Evolutionary conservation across 371 early-diverging fungal species (phyloP).

Genomic region (Paraphysoderma sedebokerense): DNA sequence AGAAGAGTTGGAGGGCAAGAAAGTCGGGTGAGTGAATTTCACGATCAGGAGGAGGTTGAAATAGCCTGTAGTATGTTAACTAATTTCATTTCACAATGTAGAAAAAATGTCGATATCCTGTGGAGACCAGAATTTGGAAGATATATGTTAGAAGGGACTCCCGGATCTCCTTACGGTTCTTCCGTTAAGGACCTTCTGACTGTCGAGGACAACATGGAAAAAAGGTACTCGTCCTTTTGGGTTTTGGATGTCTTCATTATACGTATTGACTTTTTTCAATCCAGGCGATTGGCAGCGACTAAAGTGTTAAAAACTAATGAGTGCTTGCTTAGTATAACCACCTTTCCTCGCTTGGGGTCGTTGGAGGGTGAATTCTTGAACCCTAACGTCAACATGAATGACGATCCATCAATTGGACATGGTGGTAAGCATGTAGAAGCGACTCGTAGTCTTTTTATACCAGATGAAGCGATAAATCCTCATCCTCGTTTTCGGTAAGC

Average conservation of each 20-base stretch:
- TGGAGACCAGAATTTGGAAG: slow-evolving; percentile 95
- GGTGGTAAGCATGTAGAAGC: slow-evolving; percentile 45
- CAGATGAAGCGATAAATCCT: slow-evolving; percentile 84
- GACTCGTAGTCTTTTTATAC: slow-evolving; percentile 72
- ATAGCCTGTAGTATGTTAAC: too few relatives aligned
- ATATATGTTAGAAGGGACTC: slow-evolving; percentile 92
- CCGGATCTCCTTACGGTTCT: slow-evolving; percentile 80
- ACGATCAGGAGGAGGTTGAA: too few relatives aligned
- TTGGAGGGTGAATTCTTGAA: slow-evolving; percentile 42
- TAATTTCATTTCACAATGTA: background rate
- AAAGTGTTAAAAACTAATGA: slow-evolving; percentile 44
- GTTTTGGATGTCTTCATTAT: background rate
- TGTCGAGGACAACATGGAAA: slow-evolving; percentile 80
- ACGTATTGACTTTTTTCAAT: too few relatives aligned
- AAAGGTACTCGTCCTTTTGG: slow-evolving; percentile 20
- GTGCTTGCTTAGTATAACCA: slow-evolving; percentile 58
- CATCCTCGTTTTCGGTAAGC: slow-evolving; percentile 86
- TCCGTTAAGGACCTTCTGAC: slow-evolving; percentile 57
- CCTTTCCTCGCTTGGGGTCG: slow-evolving; percentile 79
- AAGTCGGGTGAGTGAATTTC: background rate
- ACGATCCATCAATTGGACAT: slow-evolving; percentile 22
- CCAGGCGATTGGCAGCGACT: slow-evolving; percentile 1
- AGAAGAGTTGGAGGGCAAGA: slow-evolving; percentile 31
- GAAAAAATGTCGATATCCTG: background rate
- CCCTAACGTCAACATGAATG: slow-evolving; percentile 20